Percentiles rank a stretch among this genome's conserved stretches.
These are phyloP conservation scores for Talaromyces liani DNA, from an alignment of 495 filamentous ascomycete genomes.

Conservation along the genomic window DNA sequence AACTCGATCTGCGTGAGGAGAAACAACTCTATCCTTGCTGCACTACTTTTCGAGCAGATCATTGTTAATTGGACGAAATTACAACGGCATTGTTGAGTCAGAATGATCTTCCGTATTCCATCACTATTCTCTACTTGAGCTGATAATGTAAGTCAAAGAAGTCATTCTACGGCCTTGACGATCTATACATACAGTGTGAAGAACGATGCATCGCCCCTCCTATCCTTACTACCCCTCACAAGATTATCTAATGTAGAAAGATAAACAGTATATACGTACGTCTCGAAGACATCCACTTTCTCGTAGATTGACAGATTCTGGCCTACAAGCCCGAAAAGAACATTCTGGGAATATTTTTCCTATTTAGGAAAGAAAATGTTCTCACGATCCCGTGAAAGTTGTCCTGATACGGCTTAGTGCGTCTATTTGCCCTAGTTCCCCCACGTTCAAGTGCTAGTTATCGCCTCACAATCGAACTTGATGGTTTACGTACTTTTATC, in stretches of 20 bases:
- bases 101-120: neutral
- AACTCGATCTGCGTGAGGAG: neutral
- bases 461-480: neutral
- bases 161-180: neutral
- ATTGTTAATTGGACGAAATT: neutral
- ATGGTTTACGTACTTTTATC: neutral
- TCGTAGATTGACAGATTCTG: neutral
- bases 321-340: neutral
- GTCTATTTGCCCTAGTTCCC: neutral
- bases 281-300: neutral
- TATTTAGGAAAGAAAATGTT: slow-evolving; percentile 6
- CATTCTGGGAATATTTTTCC: slow-evolving; percentile 5
- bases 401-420: slow-evolving; percentile 4
- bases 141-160: neutral
- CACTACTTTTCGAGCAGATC: neutral
- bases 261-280: neutral
- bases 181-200: neutral
- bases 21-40: neutral
- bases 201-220: neutral
- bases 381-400: neutral
- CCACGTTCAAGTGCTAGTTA: neutral
- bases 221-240: neutral
- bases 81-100: neutral
- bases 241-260: neutral
- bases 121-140: neutral